phyloP scores from a whole-genome alignment of 192 early-diverging fungal species.

The Phlyctochytrium arcticum region DNA sequence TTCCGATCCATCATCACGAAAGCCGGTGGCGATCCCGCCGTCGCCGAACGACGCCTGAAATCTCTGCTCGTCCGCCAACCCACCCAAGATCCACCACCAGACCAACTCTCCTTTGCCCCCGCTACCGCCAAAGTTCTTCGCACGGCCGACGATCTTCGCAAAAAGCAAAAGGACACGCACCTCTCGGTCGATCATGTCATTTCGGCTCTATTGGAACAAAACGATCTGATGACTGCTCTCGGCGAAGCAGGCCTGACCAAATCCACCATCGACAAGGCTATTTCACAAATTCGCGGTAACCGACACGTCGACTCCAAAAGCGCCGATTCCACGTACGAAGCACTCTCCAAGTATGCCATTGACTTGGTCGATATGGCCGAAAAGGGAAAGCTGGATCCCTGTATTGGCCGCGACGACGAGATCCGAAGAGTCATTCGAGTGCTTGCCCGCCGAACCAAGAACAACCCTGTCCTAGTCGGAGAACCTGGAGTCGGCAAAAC shows the following conservation, averaged over 20 bases:
- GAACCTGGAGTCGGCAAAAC: conserved; percentile 76
- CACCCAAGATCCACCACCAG: conserved; percentile 80
- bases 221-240: conserved; percentile 58
- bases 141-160: conserved; percentile 75
- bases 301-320: conserved; percentile 78
- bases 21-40: conserved; percentile 73
- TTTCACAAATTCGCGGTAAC: conserved; percentile 74
- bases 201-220: conserved; percentile 72
- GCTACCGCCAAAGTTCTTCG: conserved; percentile 60
- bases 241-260: conserved; percentile 63
- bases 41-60: conserved; percentile 76
- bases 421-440: conserved; percentile 95
- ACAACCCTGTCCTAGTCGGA: conserved; percentile 86
- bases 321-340: conserved; percentile 87
- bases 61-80: conserved; percentile 74
- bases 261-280: conserved; percentile 69
- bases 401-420: conserved; percentile 95
- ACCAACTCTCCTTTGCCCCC: conserved; percentile 62
- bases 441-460: conserved; percentile 81
- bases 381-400: conserved; percentile 90
- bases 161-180: conserved; percentile 84
- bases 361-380: conserved; percentile 81
- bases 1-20: conserved; percentile 75
- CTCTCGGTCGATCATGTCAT: conserved; percentile 87
- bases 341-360: conserved; percentile 90